Conservation (phyloP, 805 yeast species). For the Henningerozyma blattae region DNA sequence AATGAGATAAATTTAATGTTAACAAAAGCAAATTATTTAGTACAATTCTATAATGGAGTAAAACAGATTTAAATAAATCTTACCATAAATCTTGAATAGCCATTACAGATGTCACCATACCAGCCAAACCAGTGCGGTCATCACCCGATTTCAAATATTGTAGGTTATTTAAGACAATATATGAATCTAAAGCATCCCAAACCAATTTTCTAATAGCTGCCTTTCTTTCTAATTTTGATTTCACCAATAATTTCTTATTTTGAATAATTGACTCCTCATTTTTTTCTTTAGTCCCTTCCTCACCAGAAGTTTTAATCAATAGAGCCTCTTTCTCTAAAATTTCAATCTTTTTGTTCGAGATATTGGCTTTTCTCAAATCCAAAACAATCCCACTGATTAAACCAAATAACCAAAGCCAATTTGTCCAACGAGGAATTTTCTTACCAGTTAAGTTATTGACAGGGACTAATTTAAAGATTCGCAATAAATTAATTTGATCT, state of each 20-base stretch:
- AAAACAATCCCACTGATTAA: constrained; percentile 50
- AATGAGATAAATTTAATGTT: no score
- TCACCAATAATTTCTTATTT: constrained; percentile 19
- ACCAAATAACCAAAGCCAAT: constrained; percentile 69
- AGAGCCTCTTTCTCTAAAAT: no score
- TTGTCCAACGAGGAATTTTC: constrained; percentile 43
- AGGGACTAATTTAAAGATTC: constrained; percentile 18
- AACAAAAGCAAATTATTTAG: no score
- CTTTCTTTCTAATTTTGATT: constrained; percentile 28
- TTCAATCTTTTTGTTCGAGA: no score
- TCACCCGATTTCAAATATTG: constrained; percentile 52
- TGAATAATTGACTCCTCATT: no score
- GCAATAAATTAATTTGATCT: constrained; percentile 50
- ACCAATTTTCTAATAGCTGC: constrained; percentile 49
- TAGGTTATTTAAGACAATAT: constrained; percentile 64
- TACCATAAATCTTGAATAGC: constrained; percentile 74
- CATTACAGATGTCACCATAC: constrained; percentile 66
- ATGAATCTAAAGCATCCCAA: constrained; percentile 66
- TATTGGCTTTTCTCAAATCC: constrained; percentile 43
- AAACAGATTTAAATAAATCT: no score
- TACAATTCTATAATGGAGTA: no score
- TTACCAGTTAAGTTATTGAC: constrained; percentile 41
- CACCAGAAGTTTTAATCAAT: no score
- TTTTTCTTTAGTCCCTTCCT: constrained; percentile 26
- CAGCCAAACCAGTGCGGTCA: constrained; percentile 74